These are phyloP conservation scores for Anthracocystis setariae DNA, from an alignment of 1,284 basidiomycete genomes.

Conservation along the genomic window DNA sequence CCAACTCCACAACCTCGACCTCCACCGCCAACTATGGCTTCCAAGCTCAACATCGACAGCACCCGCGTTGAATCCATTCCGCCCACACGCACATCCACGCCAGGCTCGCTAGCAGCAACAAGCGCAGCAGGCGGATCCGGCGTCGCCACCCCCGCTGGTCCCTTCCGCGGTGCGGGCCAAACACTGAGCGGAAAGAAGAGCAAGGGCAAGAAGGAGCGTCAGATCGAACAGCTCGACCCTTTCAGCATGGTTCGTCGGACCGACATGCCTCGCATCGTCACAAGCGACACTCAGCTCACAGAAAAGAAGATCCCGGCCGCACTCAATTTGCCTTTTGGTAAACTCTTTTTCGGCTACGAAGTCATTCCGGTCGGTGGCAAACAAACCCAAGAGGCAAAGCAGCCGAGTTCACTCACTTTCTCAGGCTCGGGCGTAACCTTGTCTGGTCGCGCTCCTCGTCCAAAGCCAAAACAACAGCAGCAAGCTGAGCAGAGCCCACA, in stretches of 20 bases:
- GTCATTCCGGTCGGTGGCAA: slow-evolving; percentile 59
- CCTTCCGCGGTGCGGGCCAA: slow-evolving; percentile 62
- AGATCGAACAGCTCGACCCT: slow-evolving; percentile 61
- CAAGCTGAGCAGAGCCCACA: slow-evolving; percentile 14
- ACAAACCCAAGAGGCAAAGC: slow-evolving; percentile 11
- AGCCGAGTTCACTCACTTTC: slow-evolving; percentile 30
- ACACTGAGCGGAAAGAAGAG: slow-evolving; percentile 66
- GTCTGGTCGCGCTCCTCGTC: slow-evolving; percentile 34
- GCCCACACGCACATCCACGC: slow-evolving; percentile 68
- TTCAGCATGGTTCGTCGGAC: slow-evolving; percentile 63
- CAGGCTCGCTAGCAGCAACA: slow-evolving; percentile 39
- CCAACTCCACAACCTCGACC: slow-evolving; percentile 81
- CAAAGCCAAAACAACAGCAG: slow-evolving; percentile 19
- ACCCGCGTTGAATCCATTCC: slow-evolving; percentile 57
- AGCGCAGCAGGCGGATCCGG: slow-evolving; percentile 35
- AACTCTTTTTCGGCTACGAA: slow-evolving; percentile 67
- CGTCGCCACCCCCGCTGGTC: slow-evolving; percentile 29
- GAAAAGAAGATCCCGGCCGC: slow-evolving; percentile 86
- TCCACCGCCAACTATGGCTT: slow-evolving; percentile 91
- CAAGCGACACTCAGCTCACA: slow-evolving; percentile 78
- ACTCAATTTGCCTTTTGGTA: slow-evolving; percentile 86
- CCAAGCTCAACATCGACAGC: slow-evolving; percentile 90
- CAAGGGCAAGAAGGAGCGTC: slow-evolving; percentile 64
- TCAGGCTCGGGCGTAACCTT: slow-evolving; percentile 29
- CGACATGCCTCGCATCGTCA: slow-evolving; percentile 80